These are phyloP conservation scores for Hypoxylon cercidicola DNA, from an alignment of 495 filamentous ascomycete species.

Conservation along the genomic window DNA sequence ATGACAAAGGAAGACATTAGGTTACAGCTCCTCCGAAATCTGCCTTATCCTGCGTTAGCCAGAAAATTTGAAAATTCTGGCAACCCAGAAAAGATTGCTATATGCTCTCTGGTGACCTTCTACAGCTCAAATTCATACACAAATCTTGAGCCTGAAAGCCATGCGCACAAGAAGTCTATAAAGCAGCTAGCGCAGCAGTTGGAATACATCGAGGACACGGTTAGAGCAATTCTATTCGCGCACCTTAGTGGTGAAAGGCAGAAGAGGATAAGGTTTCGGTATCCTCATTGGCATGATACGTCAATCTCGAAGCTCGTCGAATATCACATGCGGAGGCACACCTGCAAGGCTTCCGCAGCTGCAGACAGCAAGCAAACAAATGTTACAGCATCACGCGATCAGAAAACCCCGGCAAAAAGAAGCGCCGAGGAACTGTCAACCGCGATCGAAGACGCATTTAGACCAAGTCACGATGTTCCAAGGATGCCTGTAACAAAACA, in stretches of 20 bases:
- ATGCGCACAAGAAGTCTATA: background rate
- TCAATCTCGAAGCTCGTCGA: conserved; percentile 27
- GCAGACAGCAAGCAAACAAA: conserved; percentile 11
- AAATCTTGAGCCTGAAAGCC: background rate
- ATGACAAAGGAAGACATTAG: conserved; percentile 32
- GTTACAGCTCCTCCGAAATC: conserved; percentile 21
- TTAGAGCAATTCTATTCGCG: conserved; percentile 30
- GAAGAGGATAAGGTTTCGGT: conserved; percentile 19
- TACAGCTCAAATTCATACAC: conserved; percentile 9
- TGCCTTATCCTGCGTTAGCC: conserved; percentile 23
- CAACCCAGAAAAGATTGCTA: conserved; percentile 22
- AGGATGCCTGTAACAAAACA: conserved; percentile 6
- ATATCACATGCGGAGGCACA: conserved; percentile 24
- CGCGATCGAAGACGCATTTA: background rate
- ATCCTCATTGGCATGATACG: conserved; percentile 29
- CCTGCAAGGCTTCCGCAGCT: background rate
- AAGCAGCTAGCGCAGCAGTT: conserved; percentile 20
- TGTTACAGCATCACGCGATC: conserved; percentile 6
- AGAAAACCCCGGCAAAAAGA: conserved; percentile 16
- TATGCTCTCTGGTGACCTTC: conserved; percentile 25
- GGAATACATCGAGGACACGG: conserved; percentile 13
- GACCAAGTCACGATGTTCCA: conserved; percentile 4
- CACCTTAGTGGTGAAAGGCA: conserved; percentile 21
- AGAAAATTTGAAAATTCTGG: conserved; percentile 27
- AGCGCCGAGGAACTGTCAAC: background rate